Base-by-base conservation (phyloP, 2,329 filamentous ascomycete species). In the Phialophora tarda region DNA sequence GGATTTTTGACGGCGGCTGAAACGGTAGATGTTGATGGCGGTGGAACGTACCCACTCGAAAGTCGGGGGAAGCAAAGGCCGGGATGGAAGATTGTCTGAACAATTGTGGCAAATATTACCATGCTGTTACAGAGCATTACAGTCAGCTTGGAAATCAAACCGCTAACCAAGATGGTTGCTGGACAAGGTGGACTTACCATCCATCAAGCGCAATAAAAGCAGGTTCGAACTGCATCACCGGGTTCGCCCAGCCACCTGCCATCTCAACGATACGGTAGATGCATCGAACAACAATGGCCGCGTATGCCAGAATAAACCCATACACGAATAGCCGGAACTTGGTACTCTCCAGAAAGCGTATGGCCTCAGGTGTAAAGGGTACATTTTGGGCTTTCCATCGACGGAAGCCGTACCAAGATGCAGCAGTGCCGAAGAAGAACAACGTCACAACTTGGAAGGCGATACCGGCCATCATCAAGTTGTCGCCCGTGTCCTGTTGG, bases 381-480 rank as follows among this genome's bases (percentile, higher is more conserved):
- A 24, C 59, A 4, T 59, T 30, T n/a, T 68, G 69, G 7, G 67
- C 66, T 56, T 68, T 66, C 34, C 65, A 62, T 30, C 71, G 70
- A n/a, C 66, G 57, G 21, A 63, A 47, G 55, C 69, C 59, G 51
- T 67, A 71, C 34, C 26, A 59, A 23, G 65, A 34, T 24, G 67
- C 47, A 21, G 67, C 66, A 8, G 38, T 32, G 28, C 44, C 71
- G 58, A 69, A 82, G n/a, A 80, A 73, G 1, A 73, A 66, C 72
- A 82, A 77, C 0, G 83, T 83, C 10, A 80, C 79, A 24, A 88
- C 85, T 73, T 88, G 86, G 64, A 84, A 82, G 4, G 82, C 79
- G 50, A 88, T 82, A 71, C 86, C 86, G 0, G 85, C 81, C 59
- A 87, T 82, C 77, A 87, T 86, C 64, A 88, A 80, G 69, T 86